Evolutionary conservation across 345 rosid genomes (phyloP).

Genomic region (Bruguiera sexangula): DNA sequence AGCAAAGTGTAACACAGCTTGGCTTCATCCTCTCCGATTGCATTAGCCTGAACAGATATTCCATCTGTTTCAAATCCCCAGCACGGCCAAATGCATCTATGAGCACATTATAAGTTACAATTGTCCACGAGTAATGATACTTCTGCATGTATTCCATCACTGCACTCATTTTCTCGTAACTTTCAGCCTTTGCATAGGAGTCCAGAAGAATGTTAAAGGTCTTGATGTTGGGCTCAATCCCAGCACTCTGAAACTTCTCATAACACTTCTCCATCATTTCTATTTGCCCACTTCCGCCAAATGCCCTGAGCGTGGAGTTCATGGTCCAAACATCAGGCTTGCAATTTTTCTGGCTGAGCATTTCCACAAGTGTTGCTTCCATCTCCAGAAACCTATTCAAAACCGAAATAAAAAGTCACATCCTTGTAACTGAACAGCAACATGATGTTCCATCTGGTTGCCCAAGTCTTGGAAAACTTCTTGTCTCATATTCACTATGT

Average conservation of each 20-base stretch:
- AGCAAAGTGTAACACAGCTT: constrained; percentile 81
- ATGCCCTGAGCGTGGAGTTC: constrained; percentile 89
- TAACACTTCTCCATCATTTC: constrained; percentile 88
- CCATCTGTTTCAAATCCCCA: constrained; percentile 85
- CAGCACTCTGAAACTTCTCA: constrained; percentile 87
- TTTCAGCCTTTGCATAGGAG: constrained; percentile 74
- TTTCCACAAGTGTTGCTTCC: constrained; percentile 72
- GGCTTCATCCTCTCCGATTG: constrained; percentile 75
- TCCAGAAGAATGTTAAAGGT: constrained; percentile 86
- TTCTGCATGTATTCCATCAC: constrained; percentile 94
- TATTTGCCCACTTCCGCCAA: constrained; percentile 77
- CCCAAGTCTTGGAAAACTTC: constrained; percentile 15
- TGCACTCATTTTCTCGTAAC: constrained; percentile 79
- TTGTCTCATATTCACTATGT: neutral
- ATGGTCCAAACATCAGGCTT: constrained; percentile 92
- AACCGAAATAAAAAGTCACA: constrained; percentile 27
- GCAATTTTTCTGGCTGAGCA: constrained; percentile 65
- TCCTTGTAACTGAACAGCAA: constrained; percentile 12
- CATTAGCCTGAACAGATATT: constrained; percentile 80
- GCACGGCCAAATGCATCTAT: constrained; percentile 88
- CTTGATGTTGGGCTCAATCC: constrained; percentile 80
- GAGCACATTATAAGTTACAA: constrained; percentile 86
- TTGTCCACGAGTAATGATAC: constrained; percentile 89
- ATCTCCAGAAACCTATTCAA: constrained; percentile 77
- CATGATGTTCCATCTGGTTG: constrained; percentile 20